Evolutionary conservation across 1,139 yeast genomes (phyloP).

Genomic region (Meyerozyma sp.): DNA sequence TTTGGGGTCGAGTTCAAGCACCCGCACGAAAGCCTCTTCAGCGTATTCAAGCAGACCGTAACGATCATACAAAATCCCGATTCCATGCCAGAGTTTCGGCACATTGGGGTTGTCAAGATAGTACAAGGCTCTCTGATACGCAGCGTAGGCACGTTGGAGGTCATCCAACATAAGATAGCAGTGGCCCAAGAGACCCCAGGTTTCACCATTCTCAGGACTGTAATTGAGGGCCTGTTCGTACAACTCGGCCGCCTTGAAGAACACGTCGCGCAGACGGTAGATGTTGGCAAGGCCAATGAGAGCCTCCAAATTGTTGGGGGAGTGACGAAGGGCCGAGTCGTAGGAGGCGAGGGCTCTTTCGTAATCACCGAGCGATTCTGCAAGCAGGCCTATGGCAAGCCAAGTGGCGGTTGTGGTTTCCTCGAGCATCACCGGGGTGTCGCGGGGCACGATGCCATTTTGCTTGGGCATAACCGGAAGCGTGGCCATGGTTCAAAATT

Average conservation of each 20-base stretch:
- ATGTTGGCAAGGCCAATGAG: constrained; percentile 82
- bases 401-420: constrained; percentile 88
- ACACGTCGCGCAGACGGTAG: constrained; percentile 83
- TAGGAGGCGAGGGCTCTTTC: constrained; percentile 87
- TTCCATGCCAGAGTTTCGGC: constrained; percentile 97
- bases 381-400: constrained; percentile 87
- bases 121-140: constrained; percentile 92
- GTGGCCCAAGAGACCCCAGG: constrained; percentile 97
- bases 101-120: constrained; percentile 91
- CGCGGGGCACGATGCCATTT: constrained; percentile 1
- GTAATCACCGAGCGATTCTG: constrained; percentile 83
- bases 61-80: constrained; percentile 91
- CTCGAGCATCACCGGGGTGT: constrained; percentile 20
- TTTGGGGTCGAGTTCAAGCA: constrained; percentile 89
- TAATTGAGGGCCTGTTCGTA: constrained; percentile 82
- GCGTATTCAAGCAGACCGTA: constrained; percentile 96
- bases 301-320: constrained; percentile 82
- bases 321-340: constrained; percentile 83
- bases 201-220: constrained; percentile 87
- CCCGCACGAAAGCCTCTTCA: constrained; percentile 96
- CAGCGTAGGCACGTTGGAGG: constrained; percentile 89
- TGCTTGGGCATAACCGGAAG: constrained; percentile 1
- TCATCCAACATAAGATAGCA: constrained; percentile 97
- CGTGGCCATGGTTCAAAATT: not conserved
- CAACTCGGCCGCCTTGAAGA: constrained; percentile 88